Percentiles rank a stretch among this genome's conserved stretches.
Conservation (phyloP, 1,284 basidiomycete genomes). For the Tilletia indica region DNA sequence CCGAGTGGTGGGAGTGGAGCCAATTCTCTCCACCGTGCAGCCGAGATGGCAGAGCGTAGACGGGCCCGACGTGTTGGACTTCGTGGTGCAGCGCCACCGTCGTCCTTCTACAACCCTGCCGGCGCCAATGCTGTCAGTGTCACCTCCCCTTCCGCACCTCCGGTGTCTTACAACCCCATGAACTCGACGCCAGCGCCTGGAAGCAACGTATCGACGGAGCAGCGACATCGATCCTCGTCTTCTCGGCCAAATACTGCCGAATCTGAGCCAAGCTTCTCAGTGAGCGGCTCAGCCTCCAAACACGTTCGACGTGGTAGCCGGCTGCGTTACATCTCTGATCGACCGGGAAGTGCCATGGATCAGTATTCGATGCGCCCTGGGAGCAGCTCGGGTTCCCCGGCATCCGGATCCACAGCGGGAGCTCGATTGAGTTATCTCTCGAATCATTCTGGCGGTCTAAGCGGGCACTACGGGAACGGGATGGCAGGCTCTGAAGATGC, state of each 20-base stretch:
- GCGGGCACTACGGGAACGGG: background rate
- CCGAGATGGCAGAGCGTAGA: constrained; percentile 14
- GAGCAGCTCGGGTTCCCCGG: background rate
- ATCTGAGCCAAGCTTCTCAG: constrained; percentile 7
- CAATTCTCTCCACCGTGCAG: constrained; percentile 12
- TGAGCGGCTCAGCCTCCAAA: background rate
- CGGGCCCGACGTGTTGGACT: background rate
- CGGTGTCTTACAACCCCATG: constrained; percentile 16
- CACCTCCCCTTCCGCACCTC: background rate
- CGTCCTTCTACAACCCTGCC: constrained; percentile 3
- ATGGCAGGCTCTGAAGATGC: background rate
- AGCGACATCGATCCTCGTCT: background rate
- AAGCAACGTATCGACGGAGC: background rate
- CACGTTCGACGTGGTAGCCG: constrained; percentile 14
- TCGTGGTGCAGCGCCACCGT: background rate
- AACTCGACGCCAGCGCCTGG: background rate
- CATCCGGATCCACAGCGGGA: background rate
- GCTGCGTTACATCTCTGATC: constrained; percentile 13
- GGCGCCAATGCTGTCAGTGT: background rate
- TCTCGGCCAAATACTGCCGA: background rate
- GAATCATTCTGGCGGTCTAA: background rate
- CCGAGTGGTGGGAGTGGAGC: constrained; percentile 14
- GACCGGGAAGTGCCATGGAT: constrained; percentile 6
- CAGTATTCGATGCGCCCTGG: background rate
- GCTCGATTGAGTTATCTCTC: background rate